Percentiles rank a stretch among this genome's conserved stretches.
Conservation (phyloP, 805 yeast species). For the Candida vaughaniae region DNA sequence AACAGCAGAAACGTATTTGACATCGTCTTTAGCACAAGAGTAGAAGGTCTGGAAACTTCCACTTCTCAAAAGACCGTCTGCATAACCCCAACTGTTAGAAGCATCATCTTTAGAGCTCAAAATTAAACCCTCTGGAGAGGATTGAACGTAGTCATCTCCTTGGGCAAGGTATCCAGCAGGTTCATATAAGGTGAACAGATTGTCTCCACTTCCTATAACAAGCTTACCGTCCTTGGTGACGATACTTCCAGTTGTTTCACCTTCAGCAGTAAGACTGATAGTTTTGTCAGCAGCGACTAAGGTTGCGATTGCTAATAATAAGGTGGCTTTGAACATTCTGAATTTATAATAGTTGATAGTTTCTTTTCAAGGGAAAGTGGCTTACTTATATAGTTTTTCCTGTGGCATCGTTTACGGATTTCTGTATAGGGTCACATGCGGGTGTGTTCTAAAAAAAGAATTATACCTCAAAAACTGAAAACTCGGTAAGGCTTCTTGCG, state of each 20-base stretch:
- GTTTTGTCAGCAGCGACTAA: constrained; percentile 27
- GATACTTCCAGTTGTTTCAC: constrained; percentile 18
- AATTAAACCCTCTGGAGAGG: constrained; percentile 18
- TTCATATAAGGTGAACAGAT: constrained; percentile 23
- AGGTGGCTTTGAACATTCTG: constrained; percentile 14
- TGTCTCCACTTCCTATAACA: constrained; percentile 12
- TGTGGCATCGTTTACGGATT: no score
- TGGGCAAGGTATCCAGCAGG: constrained; percentile 30
- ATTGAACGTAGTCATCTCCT: constrained; percentile 19
- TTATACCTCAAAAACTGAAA: no score
- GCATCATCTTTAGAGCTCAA: constrained; percentile 16
- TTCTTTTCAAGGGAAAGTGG: no score
- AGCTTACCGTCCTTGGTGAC: constrained; percentile 16
- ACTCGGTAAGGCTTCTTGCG: no score
- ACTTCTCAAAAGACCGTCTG: constrained; percentile 25
- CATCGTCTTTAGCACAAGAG: constrained; percentile 22
- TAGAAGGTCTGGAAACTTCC: constrained; percentile 19
- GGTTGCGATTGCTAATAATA: constrained; percentile 26
- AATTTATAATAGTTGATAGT: no score
- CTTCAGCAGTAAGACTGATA: constrained; percentile 27
- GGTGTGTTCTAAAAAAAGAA: no score
- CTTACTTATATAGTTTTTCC: no score
- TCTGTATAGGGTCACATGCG: no score
- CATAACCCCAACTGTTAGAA: constrained; percentile 26
- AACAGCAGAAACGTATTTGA: constrained; percentile 9